Evolutionary conservation across 768 basidiomycete genomes (phyloP).

Genomic region (Infundibulicybe gibba): DNA sequence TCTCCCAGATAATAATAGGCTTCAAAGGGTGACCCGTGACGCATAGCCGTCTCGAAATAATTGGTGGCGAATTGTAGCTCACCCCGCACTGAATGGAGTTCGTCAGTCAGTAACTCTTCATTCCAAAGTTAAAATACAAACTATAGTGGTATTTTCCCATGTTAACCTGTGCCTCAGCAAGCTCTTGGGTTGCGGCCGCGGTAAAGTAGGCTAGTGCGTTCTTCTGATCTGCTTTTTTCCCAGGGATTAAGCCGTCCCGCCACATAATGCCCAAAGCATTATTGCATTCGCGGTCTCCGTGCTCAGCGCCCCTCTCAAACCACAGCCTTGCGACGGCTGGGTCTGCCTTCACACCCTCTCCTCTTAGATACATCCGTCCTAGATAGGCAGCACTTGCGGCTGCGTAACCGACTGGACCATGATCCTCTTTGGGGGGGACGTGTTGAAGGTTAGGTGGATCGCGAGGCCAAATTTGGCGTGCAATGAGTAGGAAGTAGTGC

Average conservation of each 20-base stretch:
- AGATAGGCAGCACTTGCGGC: conserved; percentile 83
- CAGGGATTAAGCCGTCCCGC: conserved; percentile 79
- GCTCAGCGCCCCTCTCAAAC: conserved; percentile 84
- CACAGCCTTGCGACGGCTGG: conserved; percentile 80
- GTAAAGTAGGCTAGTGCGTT: conserved; percentile 67
- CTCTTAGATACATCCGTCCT: conserved; percentile 91
- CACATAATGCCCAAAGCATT: conserved; percentile 92
- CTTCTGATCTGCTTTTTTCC: conserved; percentile 57
- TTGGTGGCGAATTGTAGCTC: conserved; percentile 64
- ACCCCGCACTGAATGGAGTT: conserved; percentile 48
- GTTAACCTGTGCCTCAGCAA: conserved; percentile 91
- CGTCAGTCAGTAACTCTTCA: conserved; percentile 5
- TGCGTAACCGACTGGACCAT: conserved; percentile 54
- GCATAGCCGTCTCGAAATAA: conserved; percentile 82
- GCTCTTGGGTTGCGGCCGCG: conserved; percentile 80
- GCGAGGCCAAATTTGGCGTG: conserved; percentile 84
- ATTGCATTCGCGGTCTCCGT: conserved; percentile 83
- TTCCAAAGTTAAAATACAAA: conserved; percentile 22
- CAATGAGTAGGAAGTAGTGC: conserved; percentile 82
- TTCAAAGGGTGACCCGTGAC: conserved; percentile 89
- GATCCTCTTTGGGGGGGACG: conserved; percentile 46
- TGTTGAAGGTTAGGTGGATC: conserved; percentile 56
- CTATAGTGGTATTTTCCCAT: conserved; percentile 78
- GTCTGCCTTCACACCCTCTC: conserved; percentile 86
- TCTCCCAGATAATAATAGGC: conserved; percentile 92